Conservation (phyloP, 106 monocot genomes). For the Dendrobium catenatum region DNA sequence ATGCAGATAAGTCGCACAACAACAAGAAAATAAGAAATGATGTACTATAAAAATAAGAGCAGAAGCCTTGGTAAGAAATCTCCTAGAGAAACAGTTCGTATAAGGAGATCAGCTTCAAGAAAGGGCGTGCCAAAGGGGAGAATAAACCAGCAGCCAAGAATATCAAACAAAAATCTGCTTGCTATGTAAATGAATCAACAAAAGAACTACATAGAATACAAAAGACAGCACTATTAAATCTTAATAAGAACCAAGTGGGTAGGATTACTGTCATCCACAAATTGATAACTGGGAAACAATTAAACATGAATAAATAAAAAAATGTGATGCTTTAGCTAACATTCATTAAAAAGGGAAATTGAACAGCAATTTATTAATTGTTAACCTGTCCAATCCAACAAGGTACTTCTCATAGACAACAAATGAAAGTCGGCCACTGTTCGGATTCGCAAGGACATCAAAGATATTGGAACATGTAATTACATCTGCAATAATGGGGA, state of each 20-base stretch:
- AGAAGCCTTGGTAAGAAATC: background rate
- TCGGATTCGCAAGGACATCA: slow-evolving; percentile 71
- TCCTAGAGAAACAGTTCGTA: background rate
- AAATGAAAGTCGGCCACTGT: slow-evolving; percentile 54
- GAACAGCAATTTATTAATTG: background rate
- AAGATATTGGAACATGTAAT: slow-evolving; percentile 82
- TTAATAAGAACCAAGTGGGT: background rate
- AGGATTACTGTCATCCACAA: background rate
- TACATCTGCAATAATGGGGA: slow-evolving; percentile 85
- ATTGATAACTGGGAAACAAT: background rate
- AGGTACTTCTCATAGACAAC: slow-evolving; percentile 86
- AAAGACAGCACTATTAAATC: background rate
- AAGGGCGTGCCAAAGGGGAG: background rate
- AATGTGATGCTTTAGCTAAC: too few species aligned
- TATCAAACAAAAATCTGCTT: background rate
- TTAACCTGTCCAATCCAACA: slow-evolving; percentile 67
- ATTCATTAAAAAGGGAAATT: background rate
- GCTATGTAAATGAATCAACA: background rate
- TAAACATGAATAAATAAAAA: background rate
- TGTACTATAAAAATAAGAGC: background rate
- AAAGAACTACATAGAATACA: background rate
- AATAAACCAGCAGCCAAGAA: background rate
- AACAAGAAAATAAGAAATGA: background rate
- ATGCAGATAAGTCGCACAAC: background rate
- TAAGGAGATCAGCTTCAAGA: background rate